Conservation (phyloP, 495 filamentous ascomycete species). For the Terfezia boudieri region DNA sequence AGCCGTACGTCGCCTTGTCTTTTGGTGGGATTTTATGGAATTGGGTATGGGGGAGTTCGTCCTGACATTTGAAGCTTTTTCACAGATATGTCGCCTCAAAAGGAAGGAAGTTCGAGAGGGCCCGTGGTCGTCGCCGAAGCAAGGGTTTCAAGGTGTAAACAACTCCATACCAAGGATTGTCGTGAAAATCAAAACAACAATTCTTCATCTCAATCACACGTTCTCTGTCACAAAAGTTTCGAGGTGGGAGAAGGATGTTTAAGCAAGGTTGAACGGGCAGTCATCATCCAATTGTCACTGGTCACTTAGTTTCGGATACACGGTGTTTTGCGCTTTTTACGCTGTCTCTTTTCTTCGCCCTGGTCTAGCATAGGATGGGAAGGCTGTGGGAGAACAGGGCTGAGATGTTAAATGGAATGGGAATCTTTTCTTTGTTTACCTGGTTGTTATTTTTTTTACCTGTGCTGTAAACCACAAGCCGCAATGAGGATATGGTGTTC, state of each 20-base stretch:
- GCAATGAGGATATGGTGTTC: not conserved
- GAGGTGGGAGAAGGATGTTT: not conserved
- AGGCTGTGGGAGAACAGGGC: not conserved
- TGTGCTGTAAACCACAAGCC: not conserved
- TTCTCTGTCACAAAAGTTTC: too few relatives aligned
- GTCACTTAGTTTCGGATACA: not conserved
- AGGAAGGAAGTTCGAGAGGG: slow-evolving; percentile 96
- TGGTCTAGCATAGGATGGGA: not conserved
- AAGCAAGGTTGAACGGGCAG: not conserved
- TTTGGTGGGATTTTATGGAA: not conserved
- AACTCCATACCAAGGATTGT: not conserved
- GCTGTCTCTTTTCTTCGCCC: not conserved
- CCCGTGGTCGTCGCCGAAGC: slow-evolving; percentile 90
- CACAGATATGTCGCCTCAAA: slow-evolving; percentile 83
- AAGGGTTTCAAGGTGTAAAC: slow-evolving; percentile 95
- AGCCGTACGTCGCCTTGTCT: slow-evolving; percentile 27
- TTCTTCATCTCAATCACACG: too few relatives aligned
- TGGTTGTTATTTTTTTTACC: not conserved
- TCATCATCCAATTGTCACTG: not conserved
- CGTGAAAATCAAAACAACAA: not conserved
- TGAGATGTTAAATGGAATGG: not conserved
- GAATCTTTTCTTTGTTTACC: not conserved
- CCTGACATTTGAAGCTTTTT: slow-evolving; percentile 1
- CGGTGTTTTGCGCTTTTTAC: not conserved
- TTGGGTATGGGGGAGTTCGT: not conserved